Evolutionary conservation across 2,329 filamentous ascomycete genomes (phyloP), one percentile per base, ranked within the genome.

Genomic region (Xylaria multiplex): DNA sequence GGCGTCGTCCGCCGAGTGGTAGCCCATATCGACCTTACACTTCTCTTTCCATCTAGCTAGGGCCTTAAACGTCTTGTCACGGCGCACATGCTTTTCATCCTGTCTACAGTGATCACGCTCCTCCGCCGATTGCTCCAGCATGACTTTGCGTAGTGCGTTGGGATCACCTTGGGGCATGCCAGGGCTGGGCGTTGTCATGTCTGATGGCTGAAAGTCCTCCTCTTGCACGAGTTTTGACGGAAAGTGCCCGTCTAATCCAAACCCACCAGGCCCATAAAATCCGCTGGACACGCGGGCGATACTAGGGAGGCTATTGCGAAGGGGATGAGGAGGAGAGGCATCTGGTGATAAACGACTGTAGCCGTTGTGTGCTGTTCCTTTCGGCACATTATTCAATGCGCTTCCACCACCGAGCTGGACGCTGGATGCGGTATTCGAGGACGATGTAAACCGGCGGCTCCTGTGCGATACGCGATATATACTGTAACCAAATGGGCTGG

Each of bases 161-260:
- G 68, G 60, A 9, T 68, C 71, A 14, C 61, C 65, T n/a, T 59
- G 65, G 6, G 69, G 54, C 0, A 62, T 52, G 22, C 58, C 57
- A 5, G 35, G 54, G 6, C 40, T 35, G 1, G 59, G 46, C 6
- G 22, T 13, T 45, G 49, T 60, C 22, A 19, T 48, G 13, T 61
- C 57, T 16, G 64, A 60, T 8, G 64, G 27, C 8, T 22, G 43
- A 6, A 35, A 13, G 11, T 66, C 62, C 42, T 70, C 64, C 49
- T 61, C 65, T 24, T 43, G 53, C 11, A 55, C 55, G 1, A 57
- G 53, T 42, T 69, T 74, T 4, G 70, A 70, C 7, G 67, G 43
- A 9, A 66, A 43, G 16, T 73, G 61, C 0, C 74, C 74, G 35
- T 76, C 74, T 19, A 75, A 65, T 16, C 73, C 74, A 46, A 76